phyloP scores from a whole-genome alignment of 1,284 basidiomycete species.

The Pseudozyma sp. region DNA sequence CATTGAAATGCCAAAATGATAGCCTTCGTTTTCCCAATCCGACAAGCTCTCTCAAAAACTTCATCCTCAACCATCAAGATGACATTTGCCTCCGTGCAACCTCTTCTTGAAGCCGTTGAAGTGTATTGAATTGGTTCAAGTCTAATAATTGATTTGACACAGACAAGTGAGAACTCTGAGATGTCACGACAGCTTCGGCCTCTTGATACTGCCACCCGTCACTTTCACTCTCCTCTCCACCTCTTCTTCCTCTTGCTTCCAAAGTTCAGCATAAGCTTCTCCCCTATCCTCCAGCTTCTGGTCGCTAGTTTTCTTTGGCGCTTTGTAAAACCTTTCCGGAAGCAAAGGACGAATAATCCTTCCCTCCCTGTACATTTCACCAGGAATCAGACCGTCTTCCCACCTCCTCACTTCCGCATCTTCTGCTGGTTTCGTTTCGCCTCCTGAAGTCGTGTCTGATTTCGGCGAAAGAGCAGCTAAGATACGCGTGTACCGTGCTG shows the following conservation, averaged over 20 bases:
- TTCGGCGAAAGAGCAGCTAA: not conserved
- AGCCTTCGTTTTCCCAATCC: too few relatives aligned
- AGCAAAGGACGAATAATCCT: constrained; percentile 33
- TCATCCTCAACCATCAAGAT: too few relatives aligned
- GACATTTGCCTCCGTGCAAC: too few relatives aligned
- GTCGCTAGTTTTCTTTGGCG: not conserved
- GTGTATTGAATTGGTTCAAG: too few relatives aligned
- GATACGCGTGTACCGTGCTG: constrained; percentile 13
- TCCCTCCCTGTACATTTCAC: constrained; percentile 37
- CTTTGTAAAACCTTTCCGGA: constrained; percentile 14
- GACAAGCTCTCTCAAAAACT: too few relatives aligned
- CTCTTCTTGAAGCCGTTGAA: too few relatives aligned
- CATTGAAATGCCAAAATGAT: too few relatives aligned
- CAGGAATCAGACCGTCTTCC: constrained; percentile 22
- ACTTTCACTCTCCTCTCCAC: constrained; percentile 23
- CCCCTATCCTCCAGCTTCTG: not conserved
- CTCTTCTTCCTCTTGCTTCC: constrained; percentile 27
- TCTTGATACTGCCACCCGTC: constrained; percentile 26
- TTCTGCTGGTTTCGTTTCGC: not conserved
- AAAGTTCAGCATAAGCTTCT: constrained; percentile 18
- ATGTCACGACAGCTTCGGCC: constrained; percentile 16
- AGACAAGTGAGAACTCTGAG: too few relatives aligned
- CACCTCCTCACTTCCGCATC: constrained; percentile 6
- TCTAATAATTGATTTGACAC: too few relatives aligned
- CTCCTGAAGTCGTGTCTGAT: not conserved